phyloP scores from a whole-genome alignment of 495 filamentous ascomycete genomes.

The Podospora fimiseda region DNA sequence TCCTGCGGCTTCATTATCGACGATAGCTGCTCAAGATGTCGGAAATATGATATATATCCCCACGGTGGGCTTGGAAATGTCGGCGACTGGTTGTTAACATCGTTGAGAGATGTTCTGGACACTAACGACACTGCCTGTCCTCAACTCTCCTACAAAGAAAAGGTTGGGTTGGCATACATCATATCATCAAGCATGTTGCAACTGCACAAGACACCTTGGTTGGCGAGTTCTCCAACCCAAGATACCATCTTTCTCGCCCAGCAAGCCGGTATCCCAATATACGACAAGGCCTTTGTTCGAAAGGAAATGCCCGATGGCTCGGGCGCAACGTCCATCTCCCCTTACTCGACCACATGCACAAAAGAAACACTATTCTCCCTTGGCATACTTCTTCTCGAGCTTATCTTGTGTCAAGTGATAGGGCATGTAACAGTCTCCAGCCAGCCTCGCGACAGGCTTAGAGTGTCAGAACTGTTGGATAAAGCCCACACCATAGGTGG shows the following conservation, averaged over 20 bases:
- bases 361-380: not conserved
- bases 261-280: not conserved
- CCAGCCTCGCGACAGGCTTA: not conserved
- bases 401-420: not conserved
- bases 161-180: not conserved
- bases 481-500: not conserved
- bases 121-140: not conserved
- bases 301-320: not conserved
- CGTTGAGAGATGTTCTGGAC: not conserved
- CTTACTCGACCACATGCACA: not conserved
- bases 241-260: not conserved
- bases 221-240: not conserved
- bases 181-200: not conserved
- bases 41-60: not conserved
- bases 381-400: not conserved
- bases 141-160: not conserved
- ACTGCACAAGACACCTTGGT: not conserved
- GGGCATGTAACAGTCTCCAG: not conserved
- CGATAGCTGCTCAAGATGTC: not conserved
- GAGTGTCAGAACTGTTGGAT: not conserved
- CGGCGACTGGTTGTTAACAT: not conserved
- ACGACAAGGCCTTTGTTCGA: not conserved
- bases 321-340: too few relatives aligned
- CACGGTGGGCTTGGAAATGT: not conserved
- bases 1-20: not conserved